These are phyloP conservation scores for Eimeria tenella DNA, from an alignment of 169 alveolate genomes.

Conservation along the genomic window DNA sequence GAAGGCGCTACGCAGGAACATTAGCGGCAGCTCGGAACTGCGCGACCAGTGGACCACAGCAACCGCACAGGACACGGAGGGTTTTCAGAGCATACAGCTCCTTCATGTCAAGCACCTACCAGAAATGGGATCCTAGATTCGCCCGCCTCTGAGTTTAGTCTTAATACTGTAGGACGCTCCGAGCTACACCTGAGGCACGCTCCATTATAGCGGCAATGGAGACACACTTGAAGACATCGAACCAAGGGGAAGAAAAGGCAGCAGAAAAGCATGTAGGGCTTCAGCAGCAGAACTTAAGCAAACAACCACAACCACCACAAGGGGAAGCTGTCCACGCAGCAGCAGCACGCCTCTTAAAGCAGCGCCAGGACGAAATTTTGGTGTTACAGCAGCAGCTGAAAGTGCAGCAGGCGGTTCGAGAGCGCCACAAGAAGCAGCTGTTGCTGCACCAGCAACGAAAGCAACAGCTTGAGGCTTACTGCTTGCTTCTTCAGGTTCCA, in stretches of 20 bases:
- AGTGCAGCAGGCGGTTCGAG: constrained; percentile 16
- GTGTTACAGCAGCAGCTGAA: constrained; percentile 48
- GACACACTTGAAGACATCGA: background rate
- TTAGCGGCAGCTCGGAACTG: background rate
- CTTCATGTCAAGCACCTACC: no score
- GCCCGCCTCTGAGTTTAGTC: no score
- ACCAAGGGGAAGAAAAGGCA: background rate
- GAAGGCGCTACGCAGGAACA: no score
- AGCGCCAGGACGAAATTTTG: constrained; percentile 40
- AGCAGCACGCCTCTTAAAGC: constrained; percentile 28
- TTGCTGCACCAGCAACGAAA: constrained; percentile 22
- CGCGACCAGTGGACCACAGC: background rate
- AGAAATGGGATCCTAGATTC: no score
- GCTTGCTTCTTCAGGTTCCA: constrained; percentile 35
- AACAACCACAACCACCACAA: background rate
- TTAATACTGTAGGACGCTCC: no score
- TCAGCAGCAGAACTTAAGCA: background rate
- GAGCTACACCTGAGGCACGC: no score
- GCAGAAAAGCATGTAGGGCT: background rate
- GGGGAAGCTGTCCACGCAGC: background rate
- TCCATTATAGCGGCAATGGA: no score
- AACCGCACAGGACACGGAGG: no score
- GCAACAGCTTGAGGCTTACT: constrained; percentile 11
- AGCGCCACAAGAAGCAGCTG: constrained; percentile 34
- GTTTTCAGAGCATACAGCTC: no score